Conservation (phyloP, 2,329 filamentous ascomycete genomes). For the Fusarium odoratissimum region DNA sequence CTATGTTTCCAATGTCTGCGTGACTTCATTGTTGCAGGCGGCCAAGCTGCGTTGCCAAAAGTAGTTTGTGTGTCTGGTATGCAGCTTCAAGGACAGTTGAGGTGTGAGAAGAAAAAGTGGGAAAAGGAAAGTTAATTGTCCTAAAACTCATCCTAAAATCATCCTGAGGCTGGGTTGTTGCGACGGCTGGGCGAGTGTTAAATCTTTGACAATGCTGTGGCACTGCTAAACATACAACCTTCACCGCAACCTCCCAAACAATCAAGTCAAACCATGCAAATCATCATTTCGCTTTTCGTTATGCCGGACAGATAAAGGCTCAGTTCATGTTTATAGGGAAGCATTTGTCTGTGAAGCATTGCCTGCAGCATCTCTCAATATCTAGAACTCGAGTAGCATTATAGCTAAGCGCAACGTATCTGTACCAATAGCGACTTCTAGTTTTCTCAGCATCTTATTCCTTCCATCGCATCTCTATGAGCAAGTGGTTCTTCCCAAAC, state of each 20-base stretch:
- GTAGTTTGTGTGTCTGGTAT: not conserved
- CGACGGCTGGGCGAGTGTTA: not conserved
- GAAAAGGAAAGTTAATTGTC: not conserved
- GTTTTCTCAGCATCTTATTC: fast-evolving
- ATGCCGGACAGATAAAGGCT: too few species aligned
- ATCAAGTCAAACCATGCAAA: not conserved
- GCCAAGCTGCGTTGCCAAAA: not conserved
- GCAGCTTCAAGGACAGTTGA: not conserved
- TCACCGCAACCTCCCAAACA: not conserved
- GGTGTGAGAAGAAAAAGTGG: not conserved
- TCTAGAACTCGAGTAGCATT: not conserved
- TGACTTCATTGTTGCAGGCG: not conserved
- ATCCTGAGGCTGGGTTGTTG: not conserved
- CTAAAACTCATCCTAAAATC: too few species aligned
- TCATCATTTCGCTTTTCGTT: too few species aligned
- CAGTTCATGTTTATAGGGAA: not conserved
- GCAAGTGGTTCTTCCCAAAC: not conserved
- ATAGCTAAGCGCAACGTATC: fast-evolving
- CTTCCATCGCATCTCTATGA: fast-evolving
- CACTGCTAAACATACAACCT: not conserved
- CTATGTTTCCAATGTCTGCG: fast-evolving
- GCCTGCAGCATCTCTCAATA: not conserved
- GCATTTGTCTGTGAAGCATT: not conserved
- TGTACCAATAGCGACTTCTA: not conserved
- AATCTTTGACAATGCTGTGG: not conserved